Evolutionary conservation across 164 flowering plant species (phyloP).

Genomic region (Chimonanthus praecox): DNA sequence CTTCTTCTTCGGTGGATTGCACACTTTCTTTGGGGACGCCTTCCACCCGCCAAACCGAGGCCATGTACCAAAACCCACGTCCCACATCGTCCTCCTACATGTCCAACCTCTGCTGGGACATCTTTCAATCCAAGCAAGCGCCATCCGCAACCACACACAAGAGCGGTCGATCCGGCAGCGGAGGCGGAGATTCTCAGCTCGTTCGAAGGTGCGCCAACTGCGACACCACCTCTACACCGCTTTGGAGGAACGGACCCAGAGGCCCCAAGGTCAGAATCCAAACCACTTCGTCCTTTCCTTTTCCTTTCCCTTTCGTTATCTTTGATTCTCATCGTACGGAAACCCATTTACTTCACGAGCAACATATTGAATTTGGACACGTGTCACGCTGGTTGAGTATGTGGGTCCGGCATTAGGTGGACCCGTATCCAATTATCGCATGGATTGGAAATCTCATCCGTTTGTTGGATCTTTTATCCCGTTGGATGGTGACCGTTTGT

Average conservation of each 20-base stretch:
- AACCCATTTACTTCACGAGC: too few relatives aligned
- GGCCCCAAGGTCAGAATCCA: constrained; percentile 78
- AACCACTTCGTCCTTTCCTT: neutral
- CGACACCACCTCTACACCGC: constrained; percentile 98
- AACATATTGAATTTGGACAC: too few relatives aligned
- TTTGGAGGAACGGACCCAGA: constrained; percentile 97
- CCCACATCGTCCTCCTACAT: constrained; percentile 5
- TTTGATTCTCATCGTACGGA: too few relatives aligned
- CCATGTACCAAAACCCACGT: constrained; percentile 1
- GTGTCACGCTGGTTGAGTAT: neutral
- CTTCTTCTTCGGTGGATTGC: constrained; percentile 77
- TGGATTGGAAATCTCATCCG: too few relatives aligned
- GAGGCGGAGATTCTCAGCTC: constrained; percentile 45
- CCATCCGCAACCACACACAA: constrained; percentile 7
- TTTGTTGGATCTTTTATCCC: too few relatives aligned
- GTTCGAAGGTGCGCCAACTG: constrained; percentile 97
- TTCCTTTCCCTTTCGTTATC: neutral
- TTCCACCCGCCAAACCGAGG: constrained; percentile 53
- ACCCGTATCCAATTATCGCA: too few relatives aligned
- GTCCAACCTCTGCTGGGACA: constrained; percentile 65
- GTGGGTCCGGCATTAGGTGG: neutral
- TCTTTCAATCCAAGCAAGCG: constrained; percentile 34
- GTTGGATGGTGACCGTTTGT: too few relatives aligned
- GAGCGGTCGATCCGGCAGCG: constrained; percentile 12
- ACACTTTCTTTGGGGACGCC: constrained; percentile 95